These are phyloP conservation scores for Omphalotus guepiniiformis DNA, from an alignment of 768 basidiomycete genomes.

Conservation along the genomic window DNA sequence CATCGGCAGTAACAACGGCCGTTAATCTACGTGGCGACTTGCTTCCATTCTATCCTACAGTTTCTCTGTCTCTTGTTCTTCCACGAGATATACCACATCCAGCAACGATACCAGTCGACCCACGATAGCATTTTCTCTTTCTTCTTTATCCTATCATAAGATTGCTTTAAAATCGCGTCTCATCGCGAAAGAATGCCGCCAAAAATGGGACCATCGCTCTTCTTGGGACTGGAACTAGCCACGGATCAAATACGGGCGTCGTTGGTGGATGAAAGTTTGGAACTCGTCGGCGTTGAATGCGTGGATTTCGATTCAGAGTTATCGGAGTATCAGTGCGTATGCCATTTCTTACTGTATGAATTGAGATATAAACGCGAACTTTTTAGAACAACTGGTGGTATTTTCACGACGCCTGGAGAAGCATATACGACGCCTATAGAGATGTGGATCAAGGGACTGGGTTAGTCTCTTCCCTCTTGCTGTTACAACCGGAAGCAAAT, in stretches of 20 bases:
- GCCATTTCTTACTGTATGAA: neutral
- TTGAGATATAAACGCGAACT: neutral
- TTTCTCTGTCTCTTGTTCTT: too few relatives aligned
- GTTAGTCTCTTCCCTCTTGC: conserved; percentile 44
- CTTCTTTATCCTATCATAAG: too few relatives aligned
- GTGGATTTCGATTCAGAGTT: conserved; percentile 82
- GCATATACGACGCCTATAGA: conserved; percentile 86
- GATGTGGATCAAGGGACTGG: conserved; percentile 87
- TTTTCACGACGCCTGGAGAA: conserved; percentile 83
- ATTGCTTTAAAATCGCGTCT: too few relatives aligned
- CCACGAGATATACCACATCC: too few relatives aligned
- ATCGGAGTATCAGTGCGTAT: conserved; percentile 74
- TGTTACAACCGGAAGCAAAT: conserved; percentile 54
- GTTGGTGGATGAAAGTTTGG: conserved; percentile 78
- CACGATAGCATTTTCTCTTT: too few relatives aligned
- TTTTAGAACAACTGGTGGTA: conserved; percentile 75
- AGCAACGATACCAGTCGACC: too few relatives aligned
- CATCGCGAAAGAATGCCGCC: neutral
- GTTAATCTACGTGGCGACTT: too few relatives aligned
- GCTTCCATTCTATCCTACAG: too few relatives aligned
- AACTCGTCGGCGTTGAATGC: conserved; percentile 76
- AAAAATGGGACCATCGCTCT: conserved; percentile 41
- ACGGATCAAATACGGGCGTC: conserved; percentile 82
- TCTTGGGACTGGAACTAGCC: conserved; percentile 83
- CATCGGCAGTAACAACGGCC: too few relatives aligned